These are phyloP conservation scores for Cyclotella sp. DNA, from an alignment of 108 stramenopile genomes.

Conservation along the genomic window DNA sequence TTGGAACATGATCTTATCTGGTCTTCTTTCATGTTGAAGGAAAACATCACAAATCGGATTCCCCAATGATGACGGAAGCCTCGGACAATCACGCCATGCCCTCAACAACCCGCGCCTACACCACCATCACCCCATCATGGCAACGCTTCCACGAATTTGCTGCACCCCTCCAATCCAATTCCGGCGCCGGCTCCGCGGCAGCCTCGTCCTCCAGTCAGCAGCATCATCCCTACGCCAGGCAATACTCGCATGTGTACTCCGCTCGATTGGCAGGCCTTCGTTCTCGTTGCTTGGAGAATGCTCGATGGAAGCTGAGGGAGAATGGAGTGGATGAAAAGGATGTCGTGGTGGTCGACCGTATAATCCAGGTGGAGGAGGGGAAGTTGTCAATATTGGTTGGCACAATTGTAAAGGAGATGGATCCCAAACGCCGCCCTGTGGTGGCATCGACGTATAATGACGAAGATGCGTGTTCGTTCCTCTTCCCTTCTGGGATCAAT, in stretches of 20 bases:
- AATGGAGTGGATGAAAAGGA: conserved; percentile 2
- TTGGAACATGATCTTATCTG: background rate
- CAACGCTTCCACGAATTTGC: conserved; percentile 48
- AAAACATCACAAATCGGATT: no score
- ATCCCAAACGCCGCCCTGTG: conserved; percentile 36
- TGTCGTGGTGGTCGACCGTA: conserved; percentile 57
- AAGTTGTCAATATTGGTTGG: conserved; percentile 69
- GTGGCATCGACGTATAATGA: conserved; percentile 25
- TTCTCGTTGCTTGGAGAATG: conserved; percentile 57
- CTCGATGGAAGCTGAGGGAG: conserved; percentile 18
- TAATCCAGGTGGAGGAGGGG: conserved; percentile 79
- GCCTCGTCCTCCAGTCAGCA: conserved; percentile 11
- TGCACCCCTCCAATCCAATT: conserved; percentile 36
- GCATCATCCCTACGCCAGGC: conserved; percentile 74
- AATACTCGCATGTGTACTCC: conserved; percentile 87
- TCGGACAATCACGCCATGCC: background rate
- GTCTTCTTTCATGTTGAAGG: no score
- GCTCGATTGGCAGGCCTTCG: conserved; percentile 65
- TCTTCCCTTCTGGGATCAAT: conserved; percentile 20
- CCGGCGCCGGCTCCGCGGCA: conserved; percentile 36
- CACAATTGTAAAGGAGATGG: conserved; percentile 71
- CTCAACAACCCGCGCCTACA: conserved; percentile 40
- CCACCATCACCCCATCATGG: conserved; percentile 48
- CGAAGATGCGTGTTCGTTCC: conserved; percentile 34
- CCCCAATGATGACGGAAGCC: conserved; percentile 10